phyloP scores from a whole-genome alignment of 2,329 filamentous ascomycete species.

The Plenodomus biglobosus region DNA sequence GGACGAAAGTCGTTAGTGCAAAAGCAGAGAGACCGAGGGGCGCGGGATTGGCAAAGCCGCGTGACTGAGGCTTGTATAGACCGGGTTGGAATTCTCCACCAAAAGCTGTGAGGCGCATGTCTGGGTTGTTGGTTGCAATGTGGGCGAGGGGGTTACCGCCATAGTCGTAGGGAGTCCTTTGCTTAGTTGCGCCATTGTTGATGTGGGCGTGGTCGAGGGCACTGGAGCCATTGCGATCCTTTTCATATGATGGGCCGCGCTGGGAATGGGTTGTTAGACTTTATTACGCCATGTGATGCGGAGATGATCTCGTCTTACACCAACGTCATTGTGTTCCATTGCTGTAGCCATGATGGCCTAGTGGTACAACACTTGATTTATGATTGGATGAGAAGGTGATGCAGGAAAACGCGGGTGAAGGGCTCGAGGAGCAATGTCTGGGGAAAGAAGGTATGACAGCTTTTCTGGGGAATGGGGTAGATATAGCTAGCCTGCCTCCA shows the following conservation, averaged over 20 bases:
- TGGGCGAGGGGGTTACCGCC: conserved; percentile 57
- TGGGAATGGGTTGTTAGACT: conserved; percentile 1
- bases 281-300: conserved; percentile 10
- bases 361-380: neutral
- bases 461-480: conserved; percentile 34
- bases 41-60: conserved; percentile 61
- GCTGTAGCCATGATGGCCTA: conserved; percentile 47
- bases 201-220: conserved; percentile 44
- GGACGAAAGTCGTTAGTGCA: conserved; percentile 65
- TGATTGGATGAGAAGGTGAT: neutral
- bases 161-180: conserved; percentile 53
- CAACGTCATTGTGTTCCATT: conserved; percentile 38
- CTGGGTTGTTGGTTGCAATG: conserved; percentile 52
- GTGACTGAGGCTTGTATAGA: conserved; percentile 47
- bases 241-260: conserved; percentile 27
- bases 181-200: conserved; percentile 37
- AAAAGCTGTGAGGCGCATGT: conserved; percentile 50
- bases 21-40: conserved; percentile 64
- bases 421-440: conserved; percentile 17
- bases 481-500: conserved; percentile 32
- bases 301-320: conserved; percentile 24
- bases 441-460: conserved; percentile 20
- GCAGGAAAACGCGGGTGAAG: neutral
- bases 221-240: conserved; percentile 36
- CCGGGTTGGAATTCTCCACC: conserved; percentile 57